Evolutionary conservation across 768 basidiomycete genomes (phyloP).

Genomic region (Strobilomyces confusus): DNA sequence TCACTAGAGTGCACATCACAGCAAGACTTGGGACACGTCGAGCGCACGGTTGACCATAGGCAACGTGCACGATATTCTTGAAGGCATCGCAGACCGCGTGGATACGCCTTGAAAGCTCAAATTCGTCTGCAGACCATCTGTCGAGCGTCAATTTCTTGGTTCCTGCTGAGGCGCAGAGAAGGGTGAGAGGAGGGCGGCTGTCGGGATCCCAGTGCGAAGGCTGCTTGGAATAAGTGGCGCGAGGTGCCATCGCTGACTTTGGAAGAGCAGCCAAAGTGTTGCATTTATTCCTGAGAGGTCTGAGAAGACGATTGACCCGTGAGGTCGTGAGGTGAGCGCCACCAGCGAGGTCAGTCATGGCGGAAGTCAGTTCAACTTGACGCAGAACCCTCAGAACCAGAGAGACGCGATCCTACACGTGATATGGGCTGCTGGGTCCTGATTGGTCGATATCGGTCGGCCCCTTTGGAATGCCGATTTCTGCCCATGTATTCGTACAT

Average conservation of each 20-base stretch:
- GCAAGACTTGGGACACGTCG: conserved; percentile 37
- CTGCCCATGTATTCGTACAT: background rate
- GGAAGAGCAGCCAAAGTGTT: conserved; percentile 31
- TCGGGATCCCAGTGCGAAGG: conserved; percentile 18
- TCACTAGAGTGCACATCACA: conserved; percentile 42
- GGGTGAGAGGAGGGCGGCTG: conserved; percentile 30
- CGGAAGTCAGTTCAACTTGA: background rate
- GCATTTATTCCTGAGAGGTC: conserved; percentile 48
- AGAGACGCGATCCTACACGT: conserved; percentile 15
- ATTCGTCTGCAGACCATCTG: conserved; percentile 30
- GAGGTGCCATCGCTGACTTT: conserved; percentile 15
- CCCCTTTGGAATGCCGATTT: too few species aligned
- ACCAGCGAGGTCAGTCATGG: conserved; percentile 16
- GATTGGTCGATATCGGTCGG: too few species aligned
- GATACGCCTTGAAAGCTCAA: conserved; percentile 45
- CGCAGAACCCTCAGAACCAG: background rate
- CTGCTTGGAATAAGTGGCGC: conserved; percentile 15
- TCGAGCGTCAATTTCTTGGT: conserved; percentile 34
- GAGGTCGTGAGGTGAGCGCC: conserved; percentile 35
- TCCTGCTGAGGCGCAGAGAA: conserved; percentile 37
- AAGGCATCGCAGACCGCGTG: conserved; percentile 56
- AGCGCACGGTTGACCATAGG: conserved; percentile 17
- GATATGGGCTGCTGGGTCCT: background rate
- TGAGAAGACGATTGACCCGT: conserved; percentile 42
- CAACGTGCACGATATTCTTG: conserved; percentile 44